A percentile compares a stretch with the other conserved stretches of the same genome.
Evolutionary conservation across 768 basidiomycete genomes (phyloP).

Genomic region (Coprinopsis strossmayeri): DNA sequence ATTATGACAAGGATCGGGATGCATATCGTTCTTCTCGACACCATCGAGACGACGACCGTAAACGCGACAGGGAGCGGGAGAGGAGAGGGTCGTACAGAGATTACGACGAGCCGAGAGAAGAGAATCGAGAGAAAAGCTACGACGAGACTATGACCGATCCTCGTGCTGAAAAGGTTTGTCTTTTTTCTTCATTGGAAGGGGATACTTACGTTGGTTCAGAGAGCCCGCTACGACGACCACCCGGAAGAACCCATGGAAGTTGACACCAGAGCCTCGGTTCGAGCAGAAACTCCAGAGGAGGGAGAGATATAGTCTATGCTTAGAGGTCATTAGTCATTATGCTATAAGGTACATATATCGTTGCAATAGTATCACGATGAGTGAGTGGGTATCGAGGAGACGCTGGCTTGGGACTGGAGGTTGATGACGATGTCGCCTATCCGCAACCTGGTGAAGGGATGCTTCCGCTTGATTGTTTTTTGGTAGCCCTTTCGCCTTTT

Average conservation of each 20-base stretch:
- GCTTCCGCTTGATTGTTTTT: constrained; percentile 90
- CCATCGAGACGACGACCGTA: constrained; percentile 44
- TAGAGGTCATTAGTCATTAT: constrained; percentile 10
- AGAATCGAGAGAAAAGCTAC: constrained; percentile 28
- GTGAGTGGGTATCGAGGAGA: constrained; percentile 10
- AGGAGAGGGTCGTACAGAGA: constrained; percentile 38
- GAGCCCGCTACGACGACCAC: constrained; percentile 42
- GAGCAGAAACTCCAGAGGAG: constrained; percentile 82
- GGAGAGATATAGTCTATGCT: constrained; percentile 61
- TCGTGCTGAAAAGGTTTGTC: constrained; percentile 58
- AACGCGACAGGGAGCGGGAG: constrained; percentile 39
- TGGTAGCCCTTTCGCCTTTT: constrained; percentile 98
- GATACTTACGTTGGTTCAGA: constrained; percentile 28
- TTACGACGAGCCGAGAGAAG: constrained; percentile 42
- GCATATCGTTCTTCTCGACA: constrained; percentile 40
- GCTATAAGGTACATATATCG: constrained; percentile 15
- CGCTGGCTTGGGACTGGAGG: constrained; percentile 13
- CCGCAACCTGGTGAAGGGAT: constrained; percentile 90
- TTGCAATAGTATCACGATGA: constrained; percentile 20
- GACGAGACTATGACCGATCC: constrained; percentile 45
- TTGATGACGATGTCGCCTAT: constrained; percentile 72
- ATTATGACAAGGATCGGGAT: constrained; percentile 35
- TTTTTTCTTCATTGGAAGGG: constrained; percentile 1
- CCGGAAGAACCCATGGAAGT: constrained; percentile 40
- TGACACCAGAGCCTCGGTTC: constrained; percentile 36